Evolutionary conservation across 495 filamentous ascomycete species (phyloP).

Genomic region (Neurospora sp.): DNA sequence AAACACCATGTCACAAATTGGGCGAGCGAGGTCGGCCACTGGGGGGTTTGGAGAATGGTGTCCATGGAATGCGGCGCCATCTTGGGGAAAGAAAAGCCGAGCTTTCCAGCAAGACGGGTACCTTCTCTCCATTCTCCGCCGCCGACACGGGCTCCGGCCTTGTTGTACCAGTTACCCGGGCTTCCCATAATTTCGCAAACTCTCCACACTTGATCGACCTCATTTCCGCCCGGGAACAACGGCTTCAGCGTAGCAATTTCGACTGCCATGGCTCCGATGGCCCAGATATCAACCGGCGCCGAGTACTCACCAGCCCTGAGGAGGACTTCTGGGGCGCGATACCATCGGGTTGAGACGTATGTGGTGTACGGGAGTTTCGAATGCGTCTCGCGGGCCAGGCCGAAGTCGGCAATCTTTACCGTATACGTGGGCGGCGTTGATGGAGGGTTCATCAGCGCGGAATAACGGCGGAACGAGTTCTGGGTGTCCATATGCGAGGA

Average conservation of each 20-base stretch:
- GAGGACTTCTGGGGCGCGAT: slow-evolving; percentile 92
- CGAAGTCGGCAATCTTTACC: slow-evolving; percentile 99
- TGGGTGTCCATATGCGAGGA: slow-evolving; percentile 70
- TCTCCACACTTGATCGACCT: slow-evolving; percentile 98
- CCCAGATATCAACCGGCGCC: slow-evolving; percentile 98
- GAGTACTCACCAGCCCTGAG: slow-evolving; percentile 95
- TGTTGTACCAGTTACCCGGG: slow-evolving; percentile 95
- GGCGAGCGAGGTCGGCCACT: slow-evolving; percentile 82
- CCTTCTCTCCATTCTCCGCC: slow-evolving; percentile 98
- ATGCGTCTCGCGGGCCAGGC: slow-evolving; percentile 92
- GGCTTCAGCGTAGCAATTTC: slow-evolving; percentile 97
- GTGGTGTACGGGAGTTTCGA: slow-evolving; percentile 96
- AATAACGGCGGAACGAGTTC: slow-evolving; percentile 81
- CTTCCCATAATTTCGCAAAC: slow-evolving; percentile 99
- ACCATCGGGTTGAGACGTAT: slow-evolving; percentile 98
- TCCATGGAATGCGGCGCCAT: slow-evolving; percentile 99
- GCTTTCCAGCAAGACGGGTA: slow-evolving; percentile 80
- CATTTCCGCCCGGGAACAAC: slow-evolving; percentile 93
- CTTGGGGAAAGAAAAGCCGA: slow-evolving; percentile 98
- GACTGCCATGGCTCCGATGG: slow-evolving; percentile 97
- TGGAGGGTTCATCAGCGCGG: slow-evolving; percentile 84
- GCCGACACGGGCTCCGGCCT: slow-evolving; percentile 73
- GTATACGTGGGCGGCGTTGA: slow-evolving; percentile 88
- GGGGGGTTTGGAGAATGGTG: slow-evolving; percentile 75
- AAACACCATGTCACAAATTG: slow-evolving; percentile 97